Base-by-base conservation (phyloP, 495 filamentous ascomycete species). In the Trichoderma gamsii region DNA sequence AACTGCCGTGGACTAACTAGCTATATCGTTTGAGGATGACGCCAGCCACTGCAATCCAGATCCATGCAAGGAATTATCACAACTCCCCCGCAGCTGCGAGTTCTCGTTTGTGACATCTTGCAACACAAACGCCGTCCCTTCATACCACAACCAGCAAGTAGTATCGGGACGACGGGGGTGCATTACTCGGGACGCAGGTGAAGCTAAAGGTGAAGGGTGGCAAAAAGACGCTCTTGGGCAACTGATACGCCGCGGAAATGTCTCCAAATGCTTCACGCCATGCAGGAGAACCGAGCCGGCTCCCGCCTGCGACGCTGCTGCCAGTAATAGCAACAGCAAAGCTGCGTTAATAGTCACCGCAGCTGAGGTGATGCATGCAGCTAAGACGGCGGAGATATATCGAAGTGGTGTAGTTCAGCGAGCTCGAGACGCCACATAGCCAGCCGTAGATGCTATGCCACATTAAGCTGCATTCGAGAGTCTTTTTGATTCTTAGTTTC, bases 31-130 rank as follows among this genome's bases (percentile, higher is more conserved):
- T 61, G 56, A 11, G 25, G 27, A 61, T 61, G 56, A 61, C 56
- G 56, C 56, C 56, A 61, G 6, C 56, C 56, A 29, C 27, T 25
- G 56, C 29, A 11, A 27, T 61, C 27, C 56, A 61, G 56, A 61
- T 61, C 56, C 56, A 61, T 32, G 23, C 13, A 7, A 13, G 56
- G 27, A 13, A 29, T 61, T 7, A 15, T 32, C 16, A 32, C 27
- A 61, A 13, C 23, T 32, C n/a, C 56, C 16, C 56, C 56, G 12
- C 23, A 12, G 56, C 56, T 29, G 56, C 25, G 21, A 21, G n/a
- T 56, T 56, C 9, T n/a, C 9, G n/a, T 56, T n/a, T 25, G 16
- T 56, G 51, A 11, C n/a, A 11, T 56, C n/a, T 21, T 52, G 49
- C 18, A 23, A 52, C 49, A n/a, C 44, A 18, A n/a, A n/a, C 4